Percentiles rank a stretch among this genome's conserved stretches.
Conservation (phyloP, 495 filamentous ascomycete genomes). For the Trichoderma gamsii region DNA sequence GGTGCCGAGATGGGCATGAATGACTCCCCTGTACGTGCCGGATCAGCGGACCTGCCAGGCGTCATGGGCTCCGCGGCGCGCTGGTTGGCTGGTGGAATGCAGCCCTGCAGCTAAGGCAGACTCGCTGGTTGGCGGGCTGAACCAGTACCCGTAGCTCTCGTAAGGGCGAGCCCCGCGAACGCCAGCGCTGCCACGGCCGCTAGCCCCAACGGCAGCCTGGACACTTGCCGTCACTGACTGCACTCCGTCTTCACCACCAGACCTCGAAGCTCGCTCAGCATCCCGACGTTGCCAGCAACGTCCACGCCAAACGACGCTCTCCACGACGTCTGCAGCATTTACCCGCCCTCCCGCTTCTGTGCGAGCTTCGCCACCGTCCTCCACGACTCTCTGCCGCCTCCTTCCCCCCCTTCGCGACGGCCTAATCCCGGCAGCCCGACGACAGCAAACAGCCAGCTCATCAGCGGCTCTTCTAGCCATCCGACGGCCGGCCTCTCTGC, state of each 20-base stretch:
- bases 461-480: not conserved
- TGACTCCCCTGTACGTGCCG: not conserved
- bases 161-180: not conserved
- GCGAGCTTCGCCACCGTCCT: not conserved
- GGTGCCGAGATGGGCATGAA: slow-evolving; percentile 5
- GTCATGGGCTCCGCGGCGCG: not conserved
- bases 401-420: not conserved
- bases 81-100: not conserved
- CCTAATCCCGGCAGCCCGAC: slow-evolving; percentile 12
- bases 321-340: not conserved
- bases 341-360: not conserved
- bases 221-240: not conserved
- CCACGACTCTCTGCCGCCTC: not conserved
- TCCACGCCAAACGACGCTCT: not conserved
- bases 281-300: not conserved
- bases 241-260: not conserved
- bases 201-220: not conserved
- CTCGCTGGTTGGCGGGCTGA: not conserved
- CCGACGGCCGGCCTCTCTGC: slow-evolving; percentile 9
- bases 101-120: slow-evolving; percentile 9
- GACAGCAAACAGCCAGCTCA: not conserved
- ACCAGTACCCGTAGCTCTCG: not conserved
- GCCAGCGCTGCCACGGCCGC: not conserved
- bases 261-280: not conserved
- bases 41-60: slow-evolving; percentile 6